Conservation (phyloP, 2,329 filamentous ascomycete species). For the Plectosphaerella plurivora region DNA sequence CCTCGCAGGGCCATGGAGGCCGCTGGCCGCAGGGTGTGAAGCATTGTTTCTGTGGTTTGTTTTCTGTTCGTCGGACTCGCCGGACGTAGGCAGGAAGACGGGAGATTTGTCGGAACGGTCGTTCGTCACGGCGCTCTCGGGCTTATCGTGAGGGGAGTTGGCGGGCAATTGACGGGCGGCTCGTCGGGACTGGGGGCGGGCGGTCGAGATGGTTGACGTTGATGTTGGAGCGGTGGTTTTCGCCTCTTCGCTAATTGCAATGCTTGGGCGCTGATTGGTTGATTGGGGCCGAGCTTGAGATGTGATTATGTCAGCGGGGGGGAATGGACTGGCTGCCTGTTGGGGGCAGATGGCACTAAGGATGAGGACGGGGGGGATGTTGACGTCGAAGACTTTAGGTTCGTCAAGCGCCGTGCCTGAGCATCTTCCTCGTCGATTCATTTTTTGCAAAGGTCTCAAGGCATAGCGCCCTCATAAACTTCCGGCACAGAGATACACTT, state of each 20-base stretch:
- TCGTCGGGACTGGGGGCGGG: neutral
- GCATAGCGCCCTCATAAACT: too few species aligned
- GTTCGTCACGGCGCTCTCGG: conserved; percentile 7
- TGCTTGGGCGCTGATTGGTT: conserved; percentile 9
- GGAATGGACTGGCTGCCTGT: neutral
- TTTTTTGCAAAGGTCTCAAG: too few species aligned
- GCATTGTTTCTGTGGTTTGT: conserved; percentile 28
- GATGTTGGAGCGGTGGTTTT: conserved; percentile 2
- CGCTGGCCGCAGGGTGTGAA: conserved; percentile 44
- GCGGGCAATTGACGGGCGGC: conserved; percentile 5
- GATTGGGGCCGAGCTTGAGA: neutral
- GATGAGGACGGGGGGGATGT: too few species aligned
- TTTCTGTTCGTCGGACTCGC: too few species aligned
- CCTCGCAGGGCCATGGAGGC: conserved; percentile 49
- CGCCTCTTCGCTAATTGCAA: conserved; percentile 8
- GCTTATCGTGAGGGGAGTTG: neutral
- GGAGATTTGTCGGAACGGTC: neutral
- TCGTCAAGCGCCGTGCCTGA: too few species aligned
- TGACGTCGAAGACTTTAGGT: too few species aligned
- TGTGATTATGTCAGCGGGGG: neutral
- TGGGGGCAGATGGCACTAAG: too few species aligned
- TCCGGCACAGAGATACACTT: too few species aligned
- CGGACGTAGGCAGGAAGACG: conserved; percentile 1
- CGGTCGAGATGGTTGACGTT: conserved; percentile 6
- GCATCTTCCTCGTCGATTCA: too few species aligned